These are phyloP conservation scores for Coemansia sp. DNA, from an alignment of 192 early-diverging fungal species.

Conservation along the genomic window DNA sequence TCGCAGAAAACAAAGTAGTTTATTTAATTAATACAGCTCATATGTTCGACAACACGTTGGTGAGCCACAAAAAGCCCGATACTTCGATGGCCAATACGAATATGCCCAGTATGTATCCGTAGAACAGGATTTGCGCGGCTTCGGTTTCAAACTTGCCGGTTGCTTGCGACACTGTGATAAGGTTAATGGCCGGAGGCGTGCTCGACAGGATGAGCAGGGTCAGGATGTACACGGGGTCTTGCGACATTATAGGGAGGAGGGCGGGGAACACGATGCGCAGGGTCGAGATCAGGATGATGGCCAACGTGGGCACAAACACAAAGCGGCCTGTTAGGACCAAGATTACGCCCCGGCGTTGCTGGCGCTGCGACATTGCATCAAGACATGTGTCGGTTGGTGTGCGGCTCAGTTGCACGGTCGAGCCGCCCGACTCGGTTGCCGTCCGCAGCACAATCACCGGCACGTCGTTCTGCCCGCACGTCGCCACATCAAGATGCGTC, in stretches of 20 bases:
- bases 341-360: constrained; percentile 32
- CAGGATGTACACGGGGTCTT: constrained; percentile 66
- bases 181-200: constrained; percentile 70
- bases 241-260: constrained; percentile 50
- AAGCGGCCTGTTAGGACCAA: constrained; percentile 49
- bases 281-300: constrained; percentile 35
- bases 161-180: constrained; percentile 69
- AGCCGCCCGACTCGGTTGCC: constrained; percentile 21
- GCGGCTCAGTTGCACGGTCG: neutral
- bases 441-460: constrained; percentile 38
- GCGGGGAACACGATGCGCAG: constrained; percentile 42
- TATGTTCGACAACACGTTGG: constrained; percentile 20
- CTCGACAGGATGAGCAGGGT: constrained; percentile 62
- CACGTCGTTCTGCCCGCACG: neutral
- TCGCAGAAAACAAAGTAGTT: constrained; percentile 4
- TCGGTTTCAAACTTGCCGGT: constrained; percentile 69
- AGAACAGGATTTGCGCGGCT: constrained; percentile 67
- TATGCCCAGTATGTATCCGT: constrained; percentile 60
- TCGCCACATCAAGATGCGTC: neutral
- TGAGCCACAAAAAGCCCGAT: constrained; percentile 53
- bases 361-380: neutral
- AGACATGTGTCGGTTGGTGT: too few species aligned
- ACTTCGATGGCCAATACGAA: constrained; percentile 47
- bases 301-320: constrained; percentile 50
- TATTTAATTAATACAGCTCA: constrained; percentile 5